Evolutionary conservation across 2,329 filamentous ascomycete genomes (phyloP).

Genomic region (Colletotrichum orbiculare): DNA sequence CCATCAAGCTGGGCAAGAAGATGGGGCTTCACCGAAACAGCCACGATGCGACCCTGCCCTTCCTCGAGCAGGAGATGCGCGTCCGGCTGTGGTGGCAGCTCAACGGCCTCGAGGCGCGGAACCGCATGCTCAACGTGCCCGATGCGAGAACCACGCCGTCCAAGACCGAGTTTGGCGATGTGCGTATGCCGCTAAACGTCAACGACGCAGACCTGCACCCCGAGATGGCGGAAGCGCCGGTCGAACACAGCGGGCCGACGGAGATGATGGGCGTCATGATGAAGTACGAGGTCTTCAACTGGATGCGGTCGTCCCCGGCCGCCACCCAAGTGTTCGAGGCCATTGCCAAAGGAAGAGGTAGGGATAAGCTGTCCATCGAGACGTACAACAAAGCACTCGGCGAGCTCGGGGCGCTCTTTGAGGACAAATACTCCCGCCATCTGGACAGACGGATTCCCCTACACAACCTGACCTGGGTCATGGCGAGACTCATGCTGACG

Average conservation of each 20-base stretch:
- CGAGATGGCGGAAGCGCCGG: slow-evolving; percentile 57
- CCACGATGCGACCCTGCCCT: slow-evolving; percentile 31
- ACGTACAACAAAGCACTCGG: slow-evolving; percentile 41
- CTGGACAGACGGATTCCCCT: slow-evolving; percentile 45
- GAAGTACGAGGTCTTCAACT: slow-evolving; percentile 45
- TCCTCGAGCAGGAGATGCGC: slow-evolving; percentile 44
- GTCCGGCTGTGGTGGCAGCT: slow-evolving; percentile 45
- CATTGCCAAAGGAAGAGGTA: slow-evolving; percentile 7
- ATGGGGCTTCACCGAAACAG: slow-evolving; percentile 40
- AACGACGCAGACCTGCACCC: slow-evolving; percentile 66
- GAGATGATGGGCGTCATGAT: slow-evolving; percentile 60
- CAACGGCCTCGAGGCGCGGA: slow-evolving; percentile 37
- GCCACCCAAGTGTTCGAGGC: slow-evolving; percentile 39
- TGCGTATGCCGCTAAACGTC: slow-evolving; percentile 65
- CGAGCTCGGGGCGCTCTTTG: slow-evolving; percentile 43
- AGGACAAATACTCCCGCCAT: slow-evolving; percentile 38
- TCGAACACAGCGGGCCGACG: slow-evolving; percentile 60
- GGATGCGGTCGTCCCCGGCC: slow-evolving; percentile 40
- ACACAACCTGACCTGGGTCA: slow-evolving; percentile 38
- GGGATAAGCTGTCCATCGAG: slow-evolving; percentile 24
- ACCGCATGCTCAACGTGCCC: slow-evolving; percentile 24
- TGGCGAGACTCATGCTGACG: slow-evolving; percentile 41
- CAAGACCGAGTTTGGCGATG: slow-evolving; percentile 44
- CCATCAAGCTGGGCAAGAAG: slow-evolving; percentile 41
- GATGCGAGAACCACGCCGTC: slow-evolving; percentile 25